phyloP scores from a whole-genome alignment of 1,284 basidiomycete genomes.

The Ceratobasidium sp. region DNA sequence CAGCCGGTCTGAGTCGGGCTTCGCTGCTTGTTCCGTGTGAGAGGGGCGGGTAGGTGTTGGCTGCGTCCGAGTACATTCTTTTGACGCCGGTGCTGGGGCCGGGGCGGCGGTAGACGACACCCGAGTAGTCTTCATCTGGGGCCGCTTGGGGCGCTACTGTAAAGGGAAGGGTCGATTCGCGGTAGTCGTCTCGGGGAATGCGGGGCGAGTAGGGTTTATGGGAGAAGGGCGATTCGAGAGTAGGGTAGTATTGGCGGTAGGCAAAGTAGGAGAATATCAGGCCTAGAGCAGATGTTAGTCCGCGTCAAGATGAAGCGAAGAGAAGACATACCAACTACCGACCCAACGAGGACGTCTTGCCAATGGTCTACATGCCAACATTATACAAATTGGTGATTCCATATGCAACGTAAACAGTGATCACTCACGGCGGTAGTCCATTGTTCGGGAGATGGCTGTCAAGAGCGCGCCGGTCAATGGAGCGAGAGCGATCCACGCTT shows the following conservation, averaged over 20 bases:
- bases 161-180: slow-evolving; percentile 25
- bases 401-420: neutral
- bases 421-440: slow-evolving; percentile 84
- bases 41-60: neutral
- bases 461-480: slow-evolving; percentile 82
- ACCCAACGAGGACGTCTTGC: slow-evolving; percentile 86
- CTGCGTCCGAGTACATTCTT: neutral
- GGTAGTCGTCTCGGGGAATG: slow-evolving; percentile 23
- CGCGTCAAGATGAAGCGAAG: neutral
- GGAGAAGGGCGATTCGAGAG: slow-evolving; percentile 62
- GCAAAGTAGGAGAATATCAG: slow-evolving; percentile 74
- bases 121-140: slow-evolving; percentile 19
- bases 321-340: slow-evolving; percentile 58
- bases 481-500: slow-evolving; percentile 81
- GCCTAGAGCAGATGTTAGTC: slow-evolving; percentile 46
- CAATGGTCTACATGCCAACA: slow-evolving; percentile 69
- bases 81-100: neutral
- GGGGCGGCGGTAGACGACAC: neutral
- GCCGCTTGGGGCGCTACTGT: neutral
- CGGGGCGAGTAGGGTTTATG: slow-evolving; percentile 80
- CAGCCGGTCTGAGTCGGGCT: neutral
- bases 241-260: slow-evolving; percentile 82
- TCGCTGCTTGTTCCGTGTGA: neutral
- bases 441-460: slow-evolving; percentile 89
- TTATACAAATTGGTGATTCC: slow-evolving; percentile 14